Base-by-base conservation (phyloP, 768 basidiomycete species). In the Tricholomella constricta region DNA sequence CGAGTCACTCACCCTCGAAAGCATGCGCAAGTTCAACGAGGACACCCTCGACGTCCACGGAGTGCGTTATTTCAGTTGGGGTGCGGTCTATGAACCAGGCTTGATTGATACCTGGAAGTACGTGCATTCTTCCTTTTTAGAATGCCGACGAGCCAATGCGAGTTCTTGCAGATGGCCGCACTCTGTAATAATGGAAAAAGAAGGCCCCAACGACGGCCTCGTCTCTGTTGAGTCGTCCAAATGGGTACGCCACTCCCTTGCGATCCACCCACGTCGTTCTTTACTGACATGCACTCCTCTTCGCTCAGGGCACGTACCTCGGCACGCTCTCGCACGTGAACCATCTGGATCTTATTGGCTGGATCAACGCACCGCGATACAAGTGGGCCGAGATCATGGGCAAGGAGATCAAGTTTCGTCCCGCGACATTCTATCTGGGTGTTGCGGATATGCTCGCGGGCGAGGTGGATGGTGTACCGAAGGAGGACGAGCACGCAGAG, bases 31-130 rank as follows among this genome's bases (percentile, higher is more conserved):
- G 45, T 99, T 99, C 73, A 99, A 99, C 65, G 82, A 88, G 51
- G 78, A 86, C 31, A 91, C 91, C 0, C 89, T 91, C 0, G 86
- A 98, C 60, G 80, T 87, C 0, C 76, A 81, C 1, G 83, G 81
- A 20, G 88, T 98, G 48, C 79, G 82, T 57, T 99, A 99, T 69
- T 96, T 91, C 61, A 94, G 91, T 63, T 99, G 94, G 91, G 97
- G 97, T 10, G 97, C 97, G 2, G 79, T 79, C 11, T 94, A 94
- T 64, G 82, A 88, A 14, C 96, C 97, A 5, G 89, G 91, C 1
- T 70, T 96, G 43, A 85, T 98, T 40, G 95, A 98, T 69, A 89
- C 93, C 0, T 97, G 91, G 84, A 89, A 88, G 73, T 78, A 23
- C 32, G 73, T 68, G n/a, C 12, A 8, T 19, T 17, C 17, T 11